Conservation (phyloP, 2,329 filamentous ascomycete species). For the Anthostomella pinea region DNA sequence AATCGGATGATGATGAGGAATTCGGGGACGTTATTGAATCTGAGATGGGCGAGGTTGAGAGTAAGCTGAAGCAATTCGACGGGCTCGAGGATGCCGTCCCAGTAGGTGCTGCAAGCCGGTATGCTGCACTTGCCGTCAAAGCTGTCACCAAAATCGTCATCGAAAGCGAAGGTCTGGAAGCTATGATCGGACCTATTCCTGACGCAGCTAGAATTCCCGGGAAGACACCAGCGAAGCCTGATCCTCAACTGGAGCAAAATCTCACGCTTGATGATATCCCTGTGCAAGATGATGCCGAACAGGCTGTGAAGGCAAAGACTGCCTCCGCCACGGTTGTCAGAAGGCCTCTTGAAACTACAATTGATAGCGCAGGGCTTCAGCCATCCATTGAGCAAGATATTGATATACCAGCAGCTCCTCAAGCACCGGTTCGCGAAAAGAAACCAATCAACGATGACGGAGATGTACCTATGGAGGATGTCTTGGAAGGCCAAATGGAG, state of each 20-base stretch:
- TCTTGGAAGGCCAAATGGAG: conserved; percentile 19
- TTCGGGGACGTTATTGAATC: conserved; percentile 55
- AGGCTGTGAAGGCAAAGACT: conserved; percentile 16
- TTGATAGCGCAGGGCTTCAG: conserved; percentile 20
- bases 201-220: conserved; percentile 28
- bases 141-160: conserved; percentile 46
- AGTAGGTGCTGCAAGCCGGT: conserved; percentile 43
- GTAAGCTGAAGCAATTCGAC: conserved; percentile 46
- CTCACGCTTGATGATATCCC: conserved; percentile 8
- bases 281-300: conserved; percentile 5
- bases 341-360: conserved; percentile 3
- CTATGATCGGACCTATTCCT: conserved; percentile 43
- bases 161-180: conserved; percentile 41
- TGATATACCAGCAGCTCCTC: conserved; percentile 15
- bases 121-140: conserved; percentile 47
- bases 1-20: conserved; percentile 55
- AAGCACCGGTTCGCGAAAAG: conserved; percentile 9
- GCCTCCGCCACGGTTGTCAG: conserved; percentile 12
- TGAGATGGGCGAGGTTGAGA: conserved; percentile 51
- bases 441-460: conserved; percentile 23
- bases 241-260: conserved; percentile 20
- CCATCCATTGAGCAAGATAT: conserved; percentile 29
- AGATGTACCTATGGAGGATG: conserved; percentile 39
- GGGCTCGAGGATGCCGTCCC: conserved; percentile 36
- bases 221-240: conserved; percentile 15